Conservation (phyloP, 73 alveolate genomes). For the Paramecium pentaurelia region DNA sequence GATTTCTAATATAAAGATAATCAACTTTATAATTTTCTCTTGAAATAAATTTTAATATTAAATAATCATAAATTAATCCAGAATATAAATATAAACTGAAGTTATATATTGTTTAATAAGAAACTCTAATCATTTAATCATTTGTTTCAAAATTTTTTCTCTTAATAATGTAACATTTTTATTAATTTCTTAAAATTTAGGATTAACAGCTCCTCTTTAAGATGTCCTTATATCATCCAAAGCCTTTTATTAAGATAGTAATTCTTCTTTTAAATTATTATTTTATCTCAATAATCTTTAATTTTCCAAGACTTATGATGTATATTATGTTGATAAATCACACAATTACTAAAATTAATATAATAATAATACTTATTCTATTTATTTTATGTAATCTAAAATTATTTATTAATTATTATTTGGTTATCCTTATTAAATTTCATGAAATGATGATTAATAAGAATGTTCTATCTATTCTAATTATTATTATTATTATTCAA, state of each 20-base stretch:
- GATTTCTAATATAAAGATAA: no score
- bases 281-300: background rate
- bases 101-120: background rate
- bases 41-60: no score
- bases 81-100: no score
- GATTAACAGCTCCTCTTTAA: background rate
- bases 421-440: background rate
- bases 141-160: background rate
- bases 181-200: background rate
- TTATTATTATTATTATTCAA: background rate
- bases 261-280: background rate
- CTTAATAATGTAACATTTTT: background rate
- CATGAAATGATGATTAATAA: background rate
- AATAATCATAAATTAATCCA: no score
- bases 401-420: background rate
- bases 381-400: background rate
- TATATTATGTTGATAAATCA: slow-evolving; percentile 18
- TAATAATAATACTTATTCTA: background rate
- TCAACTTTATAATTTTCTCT: no score
- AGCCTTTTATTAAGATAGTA: background rate
- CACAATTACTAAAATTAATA: background rate
- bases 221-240: background rate
- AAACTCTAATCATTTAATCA: background rate
- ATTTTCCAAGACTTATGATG: background rate
- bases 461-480: background rate